phyloP scores from a whole-genome alignment of 176 grass and related monocot species.

The Themeda triandra region DNA sequence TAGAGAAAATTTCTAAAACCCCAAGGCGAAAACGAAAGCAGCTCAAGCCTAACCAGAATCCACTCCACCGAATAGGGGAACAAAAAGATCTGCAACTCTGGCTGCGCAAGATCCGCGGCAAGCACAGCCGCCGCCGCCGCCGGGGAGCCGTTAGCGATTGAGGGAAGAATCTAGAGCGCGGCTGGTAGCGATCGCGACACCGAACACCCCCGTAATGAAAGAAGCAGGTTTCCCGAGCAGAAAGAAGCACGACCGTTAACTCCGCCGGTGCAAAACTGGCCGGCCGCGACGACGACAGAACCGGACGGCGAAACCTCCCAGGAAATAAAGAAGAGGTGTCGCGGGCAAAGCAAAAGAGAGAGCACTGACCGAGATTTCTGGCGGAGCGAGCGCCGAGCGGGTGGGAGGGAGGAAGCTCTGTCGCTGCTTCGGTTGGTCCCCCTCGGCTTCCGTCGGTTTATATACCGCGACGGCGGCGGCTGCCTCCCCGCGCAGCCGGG shows the following conservation, averaged over 20 bases:
- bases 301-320: neutral
- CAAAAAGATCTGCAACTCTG: neutral
- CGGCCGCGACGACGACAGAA: neutral
- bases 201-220: neutral
- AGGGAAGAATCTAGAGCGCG: neutral
- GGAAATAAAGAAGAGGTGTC: no score
- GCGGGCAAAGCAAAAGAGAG: neutral
- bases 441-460: neutral
- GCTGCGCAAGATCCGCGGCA: constrained; percentile 27
- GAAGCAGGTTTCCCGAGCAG: neutral
- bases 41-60: neutral
- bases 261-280: neutral
- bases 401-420: neutral
- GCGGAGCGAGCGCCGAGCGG: neutral
- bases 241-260: neutral
- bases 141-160: neutral
- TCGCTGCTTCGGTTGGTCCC: neutral
- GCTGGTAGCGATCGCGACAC: neutral
- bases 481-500: neutral
- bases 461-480: constrained; percentile 30
- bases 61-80: neutral
- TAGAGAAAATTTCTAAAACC: neutral
- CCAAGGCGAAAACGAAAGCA: neutral
- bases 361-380: constrained; percentile 34
- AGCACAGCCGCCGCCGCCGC: neutral